Conservation (phyloP, 2,329 filamentous ascomycete genomes). For the Talaromyces marneffei region DNA sequence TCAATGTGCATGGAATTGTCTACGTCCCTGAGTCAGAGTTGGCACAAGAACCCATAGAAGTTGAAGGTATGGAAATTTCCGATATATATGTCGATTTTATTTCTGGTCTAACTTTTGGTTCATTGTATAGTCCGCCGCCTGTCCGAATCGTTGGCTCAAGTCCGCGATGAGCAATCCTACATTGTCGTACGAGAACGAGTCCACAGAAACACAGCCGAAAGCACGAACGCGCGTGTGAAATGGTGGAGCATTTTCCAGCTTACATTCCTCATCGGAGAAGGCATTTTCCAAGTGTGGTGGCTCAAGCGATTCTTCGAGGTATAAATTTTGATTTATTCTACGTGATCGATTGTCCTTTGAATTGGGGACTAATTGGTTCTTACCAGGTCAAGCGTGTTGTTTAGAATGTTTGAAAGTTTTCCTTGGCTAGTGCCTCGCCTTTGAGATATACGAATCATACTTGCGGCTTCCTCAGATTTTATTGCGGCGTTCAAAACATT, state of each 20-base stretch:
- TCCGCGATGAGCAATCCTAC: constrained; percentile 97
- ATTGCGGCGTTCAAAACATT: constrained; percentile 11
- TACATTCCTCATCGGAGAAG: constrained; percentile 79
- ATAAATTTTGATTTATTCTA: constrained; percentile 21
- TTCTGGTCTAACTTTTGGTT: not conserved
- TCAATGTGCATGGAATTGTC: constrained; percentile 98
- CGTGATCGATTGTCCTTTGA: not conserved
- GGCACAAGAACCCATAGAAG: constrained; percentile 79
- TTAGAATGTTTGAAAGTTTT: constrained; percentile 17
- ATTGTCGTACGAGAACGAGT: constrained; percentile 92
- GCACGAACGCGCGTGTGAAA: constrained; percentile 94
- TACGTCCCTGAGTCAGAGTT: constrained; percentile 88
- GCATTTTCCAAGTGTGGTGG: constrained; percentile 99
- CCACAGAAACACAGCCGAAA: constrained; percentile 97
- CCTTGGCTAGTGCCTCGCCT: not conserved
- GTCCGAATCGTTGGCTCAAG: constrained; percentile 77
- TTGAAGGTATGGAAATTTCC: constrained; percentile 60
- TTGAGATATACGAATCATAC: not conserved
- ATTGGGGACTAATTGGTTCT: constrained; percentile 4
- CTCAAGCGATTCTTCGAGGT: constrained; percentile 96
- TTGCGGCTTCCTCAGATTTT: constrained; percentile 1
- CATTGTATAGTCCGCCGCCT: constrained; percentile 65
- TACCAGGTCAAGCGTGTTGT: constrained; percentile 45
- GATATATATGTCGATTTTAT: not conserved
- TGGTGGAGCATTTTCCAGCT: constrained; percentile 99